Evolutionary conservation across 139 green algal species (phyloP), one percentile per base, ranked within the genome.

Genomic region (Trebouxia sp.): DNA sequence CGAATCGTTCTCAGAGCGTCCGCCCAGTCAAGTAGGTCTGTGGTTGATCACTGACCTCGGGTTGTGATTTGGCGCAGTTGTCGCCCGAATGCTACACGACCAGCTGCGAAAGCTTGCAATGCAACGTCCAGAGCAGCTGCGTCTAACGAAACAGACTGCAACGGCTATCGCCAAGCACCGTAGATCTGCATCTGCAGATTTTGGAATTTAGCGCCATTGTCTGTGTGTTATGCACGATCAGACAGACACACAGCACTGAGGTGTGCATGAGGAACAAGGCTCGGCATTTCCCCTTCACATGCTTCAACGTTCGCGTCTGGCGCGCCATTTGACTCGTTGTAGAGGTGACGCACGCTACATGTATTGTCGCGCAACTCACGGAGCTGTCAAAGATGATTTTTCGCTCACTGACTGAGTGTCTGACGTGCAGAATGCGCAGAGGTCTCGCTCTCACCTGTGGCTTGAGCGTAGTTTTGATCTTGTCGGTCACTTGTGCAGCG

Each of bases 371-470:
- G n/a, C n/a, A n/a, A n/a, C n/a, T n/a, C n/a, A n/a, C n/a, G n/a
- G n/a, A n/a, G n/a, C n/a, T n/a, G n/a, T n/a, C n/a, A n/a, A n/a
- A n/a, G n/a, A n/a, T n/a, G n/a, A n/a, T n/a, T n/a, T n/a, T n/a
- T n/a, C n/a, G n/a, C n/a, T n/a, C n/a, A n/a, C n/a, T n/a, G n/a
- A n/a, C n/a, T n/a, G n/a, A n/a, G n/a, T n/a, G n/a, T n/a, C n/a
- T n/a, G n/a, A 53, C 12, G 6, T 72, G 62, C 62, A 72, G 62
- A 72, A 72, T 72, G 62, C 62, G 62, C 2, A 43, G 15, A 45
- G 62, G 35, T 15, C 28, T 42, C 42, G 62, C 62, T 32, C 42
- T 72, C 35, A 17, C 43, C 32, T 42, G 32, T 45, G 32, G 15
- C 1, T 72, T 32, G 20, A 43, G 62, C 62, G 42, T 72, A 35